Evolutionary conservation across 805 yeast genomes (phyloP), one percentile per base, ranked within the genome.

Genomic region (Pichia cephalocereana): DNA sequence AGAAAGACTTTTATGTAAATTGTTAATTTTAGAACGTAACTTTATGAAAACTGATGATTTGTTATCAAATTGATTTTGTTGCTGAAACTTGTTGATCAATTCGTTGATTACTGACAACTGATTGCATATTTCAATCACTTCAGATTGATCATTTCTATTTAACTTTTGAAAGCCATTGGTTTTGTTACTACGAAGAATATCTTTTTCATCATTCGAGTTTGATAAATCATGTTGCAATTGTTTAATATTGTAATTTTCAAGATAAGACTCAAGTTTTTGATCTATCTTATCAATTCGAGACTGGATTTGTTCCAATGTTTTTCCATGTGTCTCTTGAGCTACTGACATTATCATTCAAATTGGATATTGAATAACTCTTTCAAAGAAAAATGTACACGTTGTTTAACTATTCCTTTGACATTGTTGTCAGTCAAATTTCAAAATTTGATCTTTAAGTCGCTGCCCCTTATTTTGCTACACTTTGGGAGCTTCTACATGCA

Each of bases 101-200:
- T 66, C 68, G 27, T 58, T 54, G 27, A 66, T 55, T 11, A 62
- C 54, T 66, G 67, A 63, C 30, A 66, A 51, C 41, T 54, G 53
- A 45, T 64, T 64, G 40, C 66, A 61, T 1, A 58, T 43, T n/a
- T 62, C 66, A n/a, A 63, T 49, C 40, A 63, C 59, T 19, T 55
- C 46, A 8, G 54, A 38, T 43, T 54, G 51, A 26, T 59, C 61
- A 1, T 37, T 31, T 17, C 32, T 30, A 30, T 9, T 30, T 38
- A 28, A 38, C 36, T 26, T 8, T 11, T 8, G 2, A 52, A 4
- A 10, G 41, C 45, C 26, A 6, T 23, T 23, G 7, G 26, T 23
- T 23, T 23, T 23, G 6, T 23, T 23, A 23, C 26, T 23, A 23
- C 26, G 4, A 23, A 6, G 26, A 6, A 5, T 23, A 4, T 6